Conservation (phyloP, 176 grass and related monocot species). For the Carex cristatella region DNA sequence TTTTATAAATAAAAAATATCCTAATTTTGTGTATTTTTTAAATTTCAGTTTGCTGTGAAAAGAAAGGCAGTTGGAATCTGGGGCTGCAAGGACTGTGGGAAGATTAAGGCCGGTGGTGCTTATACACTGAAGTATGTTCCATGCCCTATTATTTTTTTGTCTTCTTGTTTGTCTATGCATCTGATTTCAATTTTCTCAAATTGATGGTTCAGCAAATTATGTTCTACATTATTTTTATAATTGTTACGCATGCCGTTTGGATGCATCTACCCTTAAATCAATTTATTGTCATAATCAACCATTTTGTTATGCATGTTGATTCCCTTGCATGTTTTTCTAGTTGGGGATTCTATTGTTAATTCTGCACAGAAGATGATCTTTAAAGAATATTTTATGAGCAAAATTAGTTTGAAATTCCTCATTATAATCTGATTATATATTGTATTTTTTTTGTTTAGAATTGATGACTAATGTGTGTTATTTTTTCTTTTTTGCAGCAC, state of each 20-base stretch:
- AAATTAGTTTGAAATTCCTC: background rate
- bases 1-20: background rate
- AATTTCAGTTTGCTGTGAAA: constrained; percentile 73
- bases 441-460: background rate
- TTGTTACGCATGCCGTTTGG: background rate
- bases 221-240: background rate
- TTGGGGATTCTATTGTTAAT: background rate
- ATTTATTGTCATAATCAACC: background rate
- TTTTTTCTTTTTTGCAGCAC: constrained; percentile 44
- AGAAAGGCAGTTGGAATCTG: constrained; percentile 91
- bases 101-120: constrained; percentile 81
- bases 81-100: constrained; percentile 91
- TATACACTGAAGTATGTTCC: constrained; percentile 70
- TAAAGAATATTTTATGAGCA: background rate
- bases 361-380: background rate
- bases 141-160: background rate
- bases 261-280: background rate
- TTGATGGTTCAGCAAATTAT: background rate
- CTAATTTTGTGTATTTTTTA: background rate
- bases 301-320: background rate
- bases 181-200: background rate
- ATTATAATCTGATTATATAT: background rate
- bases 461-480: background rate
- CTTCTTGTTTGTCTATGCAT: background rate
- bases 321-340: background rate